Base-by-base conservation (phyloP, 2,329 filamentous ascomycete species). In the Penicillium sp. region DNA sequence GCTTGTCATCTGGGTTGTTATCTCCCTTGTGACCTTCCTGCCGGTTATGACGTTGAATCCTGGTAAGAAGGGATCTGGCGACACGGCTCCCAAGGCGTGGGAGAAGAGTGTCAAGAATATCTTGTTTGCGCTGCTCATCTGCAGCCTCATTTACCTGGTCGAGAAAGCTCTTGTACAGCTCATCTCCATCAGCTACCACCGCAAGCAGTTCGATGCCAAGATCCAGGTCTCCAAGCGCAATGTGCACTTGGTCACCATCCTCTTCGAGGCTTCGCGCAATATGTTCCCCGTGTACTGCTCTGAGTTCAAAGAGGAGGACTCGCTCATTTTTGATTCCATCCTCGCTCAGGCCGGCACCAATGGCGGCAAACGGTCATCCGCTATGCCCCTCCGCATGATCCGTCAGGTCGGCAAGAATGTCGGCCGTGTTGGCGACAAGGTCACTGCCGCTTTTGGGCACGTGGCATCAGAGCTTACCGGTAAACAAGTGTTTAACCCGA, bases 381-480 rank as follows among this genome's bases (percentile, higher is more conserved):
- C 82, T 6, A 90, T 89, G 2, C 93, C 93, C 0, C 86, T 95
- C 81, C 86, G 84, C 59, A 74, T 97, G 16, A 86, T 97, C 47
- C 80, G 81, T 31, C 85, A 88, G 44, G 86, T 91, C 47, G 88
- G 89, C 29, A 80, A 82, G 37, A 86, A 88, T 52, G 86, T 91
- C 48, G 89, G 89, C 39, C 86, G 91, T 23, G 80, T 96, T 52
- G 93, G 93, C 66, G 93, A 95, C 79, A 96, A 96, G 75, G 86
- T 97, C 58, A 96, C 92, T 0, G 92, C 91, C 2, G 89, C 88
- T 0, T 95, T 97, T 72, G 94, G 94, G 25, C 94, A 96, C 66
- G 85, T 97, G 48, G 93, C 94, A 1, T 90, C 90, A 2, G 94
- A 97, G 67, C 92, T 99, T 57, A 96, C 94, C 0, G 94, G 94